These are phyloP conservation scores for Leccinellum rugosiceps DNA, from an alignment of 768 basidiomycete genomes.

Conservation along the genomic window DNA sequence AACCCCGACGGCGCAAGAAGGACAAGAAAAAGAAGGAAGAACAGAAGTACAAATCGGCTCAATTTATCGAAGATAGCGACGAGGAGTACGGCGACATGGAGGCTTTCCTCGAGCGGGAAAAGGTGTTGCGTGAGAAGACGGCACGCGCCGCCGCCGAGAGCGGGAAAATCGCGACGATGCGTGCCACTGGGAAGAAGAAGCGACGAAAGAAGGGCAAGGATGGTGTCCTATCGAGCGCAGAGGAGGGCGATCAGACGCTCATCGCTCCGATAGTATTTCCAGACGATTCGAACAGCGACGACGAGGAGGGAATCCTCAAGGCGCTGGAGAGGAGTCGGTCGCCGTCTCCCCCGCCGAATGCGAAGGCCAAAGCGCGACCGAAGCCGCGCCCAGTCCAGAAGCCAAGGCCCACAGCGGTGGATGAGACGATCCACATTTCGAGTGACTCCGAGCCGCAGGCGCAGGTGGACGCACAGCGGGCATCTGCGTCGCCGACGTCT, in stretches of 20 bases:
- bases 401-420: constrained; percentile 7
- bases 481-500: background rate
- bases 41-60: constrained; percentile 80
- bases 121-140: constrained; percentile 51
- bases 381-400: constrained; percentile 44
- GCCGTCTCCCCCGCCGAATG: constrained; percentile 15
- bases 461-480: background rate
- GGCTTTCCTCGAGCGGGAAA: constrained; percentile 78
- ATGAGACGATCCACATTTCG: constrained; percentile 18
- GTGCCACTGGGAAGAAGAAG: constrained; percentile 52
- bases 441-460: constrained; percentile 19
- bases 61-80: constrained; percentile 92
- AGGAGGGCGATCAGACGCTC: constrained; percentile 28
- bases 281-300: constrained; percentile 16
- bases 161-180: constrained; percentile 43
- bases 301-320: constrained; percentile 25
- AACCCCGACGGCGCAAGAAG: constrained; percentile 32
- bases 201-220: constrained; percentile 47
- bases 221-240: constrained; percentile 42
- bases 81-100: constrained; percentile 78
- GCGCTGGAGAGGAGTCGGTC: constrained; percentile 25
- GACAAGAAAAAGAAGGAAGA: constrained; percentile 62
- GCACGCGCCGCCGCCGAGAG: constrained; percentile 43
- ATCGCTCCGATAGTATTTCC: constrained; percentile 12
- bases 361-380: constrained; percentile 23